Evolutionary conservation across 768 basidiomycete species (phyloP).

Genomic region (Candolleomyces eurysporus): DNA sequence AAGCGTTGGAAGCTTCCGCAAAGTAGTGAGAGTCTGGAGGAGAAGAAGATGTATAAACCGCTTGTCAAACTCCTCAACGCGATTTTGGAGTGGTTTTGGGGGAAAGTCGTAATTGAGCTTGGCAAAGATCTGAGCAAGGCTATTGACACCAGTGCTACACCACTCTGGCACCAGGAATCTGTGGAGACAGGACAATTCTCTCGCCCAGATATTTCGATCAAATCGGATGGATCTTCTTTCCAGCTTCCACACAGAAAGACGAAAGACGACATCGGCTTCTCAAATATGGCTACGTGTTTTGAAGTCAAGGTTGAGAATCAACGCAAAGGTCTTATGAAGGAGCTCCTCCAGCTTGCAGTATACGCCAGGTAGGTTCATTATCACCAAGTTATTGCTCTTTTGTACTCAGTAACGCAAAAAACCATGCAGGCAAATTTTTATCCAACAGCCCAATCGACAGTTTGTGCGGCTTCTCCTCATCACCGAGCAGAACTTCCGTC

Average conservation of each 20-base stretch:
- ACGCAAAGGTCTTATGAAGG: background rate
- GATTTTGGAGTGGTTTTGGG: background rate
- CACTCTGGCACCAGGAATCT: background rate
- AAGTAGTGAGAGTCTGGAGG: background rate
- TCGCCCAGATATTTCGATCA: background rate
- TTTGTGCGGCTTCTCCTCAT: constrained; percentile 4
- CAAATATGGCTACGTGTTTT: background rate
- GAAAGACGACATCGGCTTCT: background rate
- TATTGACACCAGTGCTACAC: background rate
- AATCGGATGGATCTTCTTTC: background rate
- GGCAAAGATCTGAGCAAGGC: background rate
- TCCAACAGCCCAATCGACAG: background rate
- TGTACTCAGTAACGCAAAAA: background rate
- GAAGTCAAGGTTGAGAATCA: background rate
- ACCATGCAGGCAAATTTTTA: background rate
- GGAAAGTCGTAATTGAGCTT: background rate
- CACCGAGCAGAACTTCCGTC: background rate
- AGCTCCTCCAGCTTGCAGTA: background rate
- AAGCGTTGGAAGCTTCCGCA: background rate
- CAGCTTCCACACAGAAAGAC: background rate
- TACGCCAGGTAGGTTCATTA: background rate
- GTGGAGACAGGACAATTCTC: background rate
- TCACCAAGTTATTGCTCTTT: background rate
- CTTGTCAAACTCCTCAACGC: background rate
- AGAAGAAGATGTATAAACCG: background rate